A percentile compares a stretch with the other conserved stretches of the same genome.
Conservation (phyloP, 2,329 filamentous ascomycete genomes). For the Cercospora janseana region DNA sequence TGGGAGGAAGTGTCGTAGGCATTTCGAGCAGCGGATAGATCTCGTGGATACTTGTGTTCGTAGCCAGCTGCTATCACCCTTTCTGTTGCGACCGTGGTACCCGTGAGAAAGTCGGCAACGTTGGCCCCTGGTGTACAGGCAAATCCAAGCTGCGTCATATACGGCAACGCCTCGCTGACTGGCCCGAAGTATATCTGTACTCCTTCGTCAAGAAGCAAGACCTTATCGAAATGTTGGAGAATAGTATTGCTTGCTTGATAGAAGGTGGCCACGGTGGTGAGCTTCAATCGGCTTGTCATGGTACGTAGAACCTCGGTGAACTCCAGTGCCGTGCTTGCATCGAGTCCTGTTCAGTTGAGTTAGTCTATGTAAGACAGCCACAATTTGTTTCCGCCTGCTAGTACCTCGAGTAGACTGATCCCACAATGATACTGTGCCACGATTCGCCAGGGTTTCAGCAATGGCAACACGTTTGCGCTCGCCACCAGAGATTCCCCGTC, state of each 20-base stretch:
- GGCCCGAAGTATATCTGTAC: conserved; percentile 65
- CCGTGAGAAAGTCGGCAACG: conserved; percentile 62
- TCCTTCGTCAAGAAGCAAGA: conserved; percentile 64
- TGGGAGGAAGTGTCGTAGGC: conserved; percentile 55
- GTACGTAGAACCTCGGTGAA: conserved; percentile 56
- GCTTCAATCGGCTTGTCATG: conserved; percentile 60
- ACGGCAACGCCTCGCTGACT: conserved; percentile 56
- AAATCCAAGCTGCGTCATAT: conserved; percentile 65
- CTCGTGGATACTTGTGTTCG: conserved; percentile 43
- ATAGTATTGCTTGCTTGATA: conserved; percentile 70
- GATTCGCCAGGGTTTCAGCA: conserved; percentile 60
- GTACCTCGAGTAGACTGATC: conserved; percentile 65
- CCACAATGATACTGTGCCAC: conserved; percentile 60
- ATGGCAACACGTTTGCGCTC: conserved; percentile 69
- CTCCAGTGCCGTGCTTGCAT: conserved; percentile 60
- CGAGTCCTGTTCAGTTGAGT: too few relatives aligned
- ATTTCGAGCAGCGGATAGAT: conserved; percentile 43
- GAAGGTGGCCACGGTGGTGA: conserved; percentile 60
- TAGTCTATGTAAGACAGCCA: too few relatives aligned
- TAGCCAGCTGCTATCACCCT: conserved; percentile 43
- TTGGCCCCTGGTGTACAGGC: conserved; percentile 60
- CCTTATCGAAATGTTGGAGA: conserved; percentile 67
- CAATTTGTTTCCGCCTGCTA: too few relatives aligned
- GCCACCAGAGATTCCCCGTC: conserved; percentile 65
- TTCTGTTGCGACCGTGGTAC: conserved; percentile 57